phyloP scores from a whole-genome alignment of 495 filamentous ascomycete species.

The Aspergillus asperescens region DNA sequence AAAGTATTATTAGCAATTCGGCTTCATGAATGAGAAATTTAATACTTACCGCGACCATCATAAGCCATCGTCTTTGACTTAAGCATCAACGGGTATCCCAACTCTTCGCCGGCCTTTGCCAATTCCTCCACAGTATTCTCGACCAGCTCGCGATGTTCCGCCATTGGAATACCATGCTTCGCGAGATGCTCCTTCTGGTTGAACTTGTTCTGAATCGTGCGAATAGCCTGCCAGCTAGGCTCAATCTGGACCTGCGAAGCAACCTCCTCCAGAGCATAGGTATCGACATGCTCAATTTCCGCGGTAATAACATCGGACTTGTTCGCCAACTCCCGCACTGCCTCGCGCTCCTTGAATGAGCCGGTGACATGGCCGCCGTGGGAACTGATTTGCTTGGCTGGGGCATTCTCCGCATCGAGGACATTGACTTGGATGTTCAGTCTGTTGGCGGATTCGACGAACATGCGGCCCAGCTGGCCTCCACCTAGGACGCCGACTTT shows the following conservation, averaged over 20 bases:
- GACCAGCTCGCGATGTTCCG: constrained; percentile 59
- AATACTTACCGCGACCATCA: constrained; percentile 65
- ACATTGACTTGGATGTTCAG: constrained; percentile 76
- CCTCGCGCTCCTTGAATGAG: constrained; percentile 74
- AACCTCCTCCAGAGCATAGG: constrained; percentile 82
- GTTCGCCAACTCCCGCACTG: constrained; percentile 70
- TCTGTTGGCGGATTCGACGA: constrained; percentile 84
- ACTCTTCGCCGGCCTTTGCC: constrained; percentile 53
- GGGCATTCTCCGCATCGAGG: constrained; percentile 72
- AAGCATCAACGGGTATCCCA: constrained; percentile 89
- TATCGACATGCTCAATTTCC: constrained; percentile 98
- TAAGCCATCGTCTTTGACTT: constrained; percentile 92
- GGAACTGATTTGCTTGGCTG: constrained; percentile 87
- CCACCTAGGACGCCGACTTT: constrained; percentile 65
- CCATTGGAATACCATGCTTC: constrained; percentile 62
- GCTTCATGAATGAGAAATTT: not conserved
- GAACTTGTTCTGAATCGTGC: constrained; percentile 94
- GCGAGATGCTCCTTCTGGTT: constrained; percentile 79
- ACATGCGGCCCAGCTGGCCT: constrained; percentile 91
- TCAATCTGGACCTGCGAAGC: constrained; percentile 62
- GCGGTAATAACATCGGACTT: constrained; percentile 81
- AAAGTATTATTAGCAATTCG: not conserved
- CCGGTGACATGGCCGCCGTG: constrained; percentile 70
- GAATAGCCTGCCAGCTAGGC: constrained; percentile 83
- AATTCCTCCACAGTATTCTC: constrained; percentile 52